Percentiles rank a stretch among this genome's conserved stretches.
Conservation (phyloP, 805 yeast genomes). For the Starmerella floris region DNA sequence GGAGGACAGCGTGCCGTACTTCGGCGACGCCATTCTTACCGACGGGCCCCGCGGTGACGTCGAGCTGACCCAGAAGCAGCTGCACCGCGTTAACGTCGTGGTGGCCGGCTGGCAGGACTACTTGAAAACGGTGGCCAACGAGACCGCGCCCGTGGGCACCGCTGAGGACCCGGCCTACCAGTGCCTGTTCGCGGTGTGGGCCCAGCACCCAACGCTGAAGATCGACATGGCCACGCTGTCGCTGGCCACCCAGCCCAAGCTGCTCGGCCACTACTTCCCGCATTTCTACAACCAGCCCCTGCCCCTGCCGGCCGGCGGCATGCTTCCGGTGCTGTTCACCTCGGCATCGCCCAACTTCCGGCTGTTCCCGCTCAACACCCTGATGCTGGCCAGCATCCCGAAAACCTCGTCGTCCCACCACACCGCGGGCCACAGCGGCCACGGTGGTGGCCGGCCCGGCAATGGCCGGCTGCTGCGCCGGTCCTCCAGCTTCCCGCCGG, state of each 20-base stretch:
- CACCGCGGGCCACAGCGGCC: not conserved
- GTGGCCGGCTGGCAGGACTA: conserved; percentile 76
- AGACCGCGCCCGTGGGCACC: conserved; percentile 23
- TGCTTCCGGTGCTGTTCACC: conserved; percentile 52
- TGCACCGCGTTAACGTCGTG: conserved; percentile 56
- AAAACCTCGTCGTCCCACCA: not conserved
- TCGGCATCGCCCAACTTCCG: conserved; percentile 42
- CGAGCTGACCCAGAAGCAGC: conserved; percentile 1
- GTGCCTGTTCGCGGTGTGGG: conserved; percentile 34
- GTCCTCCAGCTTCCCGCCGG: conserved; percentile 30
- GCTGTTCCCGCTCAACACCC: conserved; percentile 37
- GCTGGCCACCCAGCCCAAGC: conserved; percentile 48
- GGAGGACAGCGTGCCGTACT: conserved; percentile 71
- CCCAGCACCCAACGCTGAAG: conserved; percentile 21
- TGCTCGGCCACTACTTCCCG: conserved; percentile 34
- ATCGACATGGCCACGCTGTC: conserved; percentile 30
- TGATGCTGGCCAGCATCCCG: conserved; percentile 41
- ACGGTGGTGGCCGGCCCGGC: not conserved
- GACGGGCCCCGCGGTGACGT: conserved; percentile 1
- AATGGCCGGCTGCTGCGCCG: conserved; percentile 15
- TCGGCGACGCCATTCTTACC: conserved; percentile 66
- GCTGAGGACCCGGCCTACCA: conserved; percentile 12
- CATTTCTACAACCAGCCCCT: conserved; percentile 37
- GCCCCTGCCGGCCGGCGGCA: conserved; percentile 49
- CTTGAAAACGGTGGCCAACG: conserved; percentile 36